Conservation (phyloP, 2,329 filamentous ascomycete species). For the Bretziella fagacearum region DNA sequence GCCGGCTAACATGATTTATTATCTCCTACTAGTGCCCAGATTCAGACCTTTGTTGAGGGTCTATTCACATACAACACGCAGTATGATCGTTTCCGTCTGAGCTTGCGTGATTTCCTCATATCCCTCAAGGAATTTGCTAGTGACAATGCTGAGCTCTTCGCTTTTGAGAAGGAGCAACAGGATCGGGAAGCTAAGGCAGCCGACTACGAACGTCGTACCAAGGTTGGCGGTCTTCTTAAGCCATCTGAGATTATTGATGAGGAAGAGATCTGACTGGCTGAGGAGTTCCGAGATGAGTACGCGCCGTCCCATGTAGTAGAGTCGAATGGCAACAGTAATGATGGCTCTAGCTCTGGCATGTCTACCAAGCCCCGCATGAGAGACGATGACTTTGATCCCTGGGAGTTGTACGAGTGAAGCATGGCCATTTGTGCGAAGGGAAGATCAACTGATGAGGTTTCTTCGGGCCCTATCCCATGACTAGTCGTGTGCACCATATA, state of each 20-base stretch:
- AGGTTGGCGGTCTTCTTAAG: constrained; percentile 90
- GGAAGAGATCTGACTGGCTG: constrained; percentile 61
- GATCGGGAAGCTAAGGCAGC: constrained; percentile 70
- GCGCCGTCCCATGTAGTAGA: constrained; percentile 21
- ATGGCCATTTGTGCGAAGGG: neutral
- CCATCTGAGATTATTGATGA: constrained; percentile 92
- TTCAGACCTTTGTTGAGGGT: constrained; percentile 75
- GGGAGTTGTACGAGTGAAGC: constrained; percentile 18
- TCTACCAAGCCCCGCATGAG: constrained; percentile 12
- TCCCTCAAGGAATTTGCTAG: constrained; percentile 92
- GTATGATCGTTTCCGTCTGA: constrained; percentile 86
- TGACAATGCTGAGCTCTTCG: constrained; percentile 85
- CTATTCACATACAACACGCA: constrained; percentile 79
- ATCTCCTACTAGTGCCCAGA: constrained; percentile 50
- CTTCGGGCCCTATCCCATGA: no score
- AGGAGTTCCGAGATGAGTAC: constrained; percentile 49
- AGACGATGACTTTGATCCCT: constrained; percentile 14
- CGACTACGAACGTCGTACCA: constrained; percentile 81
- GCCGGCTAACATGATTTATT: constrained; percentile 18
- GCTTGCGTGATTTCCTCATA: constrained; percentile 91
- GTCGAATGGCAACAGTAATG: constrained; percentile 11
- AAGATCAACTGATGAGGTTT: neutral
- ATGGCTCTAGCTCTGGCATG: constrained; percentile 4
- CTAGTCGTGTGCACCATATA: no score
- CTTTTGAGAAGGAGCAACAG: constrained; percentile 87